phyloP scores from a whole-genome alignment of 352 stramenopile species.

The Saprolegnia diclina region DNA sequence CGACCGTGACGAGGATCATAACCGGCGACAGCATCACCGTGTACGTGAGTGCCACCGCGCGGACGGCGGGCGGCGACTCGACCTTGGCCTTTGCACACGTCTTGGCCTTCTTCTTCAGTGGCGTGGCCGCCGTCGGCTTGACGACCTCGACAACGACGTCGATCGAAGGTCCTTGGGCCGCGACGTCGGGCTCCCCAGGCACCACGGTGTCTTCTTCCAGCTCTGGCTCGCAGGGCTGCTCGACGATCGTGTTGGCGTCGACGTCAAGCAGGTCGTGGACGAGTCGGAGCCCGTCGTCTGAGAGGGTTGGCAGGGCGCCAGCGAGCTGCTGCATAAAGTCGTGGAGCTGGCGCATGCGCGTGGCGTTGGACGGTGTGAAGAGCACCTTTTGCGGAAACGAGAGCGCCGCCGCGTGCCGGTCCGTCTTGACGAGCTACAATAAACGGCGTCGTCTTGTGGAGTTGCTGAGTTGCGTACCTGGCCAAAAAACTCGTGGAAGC shows the following conservation, averaged over 20 bases:
- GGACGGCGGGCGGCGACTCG: background rate
- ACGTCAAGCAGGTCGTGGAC: background rate
- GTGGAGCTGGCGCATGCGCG: conserved; percentile 1
- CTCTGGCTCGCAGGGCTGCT: background rate
- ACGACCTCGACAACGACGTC: background rate
- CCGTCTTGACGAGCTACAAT: conserved; percentile 8
- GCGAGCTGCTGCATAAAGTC: conserved; percentile 13
- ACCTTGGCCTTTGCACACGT: background rate
- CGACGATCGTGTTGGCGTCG: background rate
- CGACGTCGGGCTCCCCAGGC: too few species aligned
- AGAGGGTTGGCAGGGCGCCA: background rate
- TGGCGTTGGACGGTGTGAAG: conserved; percentile 11
- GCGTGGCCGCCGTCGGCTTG: too few species aligned
- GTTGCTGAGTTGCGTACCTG: background rate
- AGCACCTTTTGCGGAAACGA: conserved; percentile 14
- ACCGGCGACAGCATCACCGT: background rate
- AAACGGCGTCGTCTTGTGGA: background rate
- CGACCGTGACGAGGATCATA: background rate
- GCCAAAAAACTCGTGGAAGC: conserved; percentile 10
- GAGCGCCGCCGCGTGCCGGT: background rate
- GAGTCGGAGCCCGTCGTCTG: background rate
- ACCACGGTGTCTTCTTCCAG: too few species aligned
- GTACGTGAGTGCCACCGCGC: background rate
- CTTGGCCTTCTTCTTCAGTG: background rate
- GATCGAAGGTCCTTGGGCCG: background rate